Conservation (phyloP, 495 filamentous ascomycete genomes). For the Trichocladium antarcticum region DNA sequence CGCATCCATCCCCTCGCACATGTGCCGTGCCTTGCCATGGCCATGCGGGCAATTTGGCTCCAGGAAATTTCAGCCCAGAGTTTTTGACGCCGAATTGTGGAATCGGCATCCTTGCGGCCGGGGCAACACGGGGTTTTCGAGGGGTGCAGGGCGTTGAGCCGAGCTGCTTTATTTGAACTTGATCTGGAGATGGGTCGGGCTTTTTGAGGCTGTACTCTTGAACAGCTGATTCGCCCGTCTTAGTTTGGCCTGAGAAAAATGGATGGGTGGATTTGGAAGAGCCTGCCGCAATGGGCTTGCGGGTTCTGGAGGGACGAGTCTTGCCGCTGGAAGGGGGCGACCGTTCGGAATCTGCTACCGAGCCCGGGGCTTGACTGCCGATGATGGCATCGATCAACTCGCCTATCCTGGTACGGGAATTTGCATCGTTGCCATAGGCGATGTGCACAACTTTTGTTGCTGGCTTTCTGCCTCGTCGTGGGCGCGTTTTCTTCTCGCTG, state of each 20-base stretch:
- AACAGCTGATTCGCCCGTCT: slow-evolving; percentile 11
- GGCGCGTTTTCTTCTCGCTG: neutral
- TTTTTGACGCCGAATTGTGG: slow-evolving; percentile 27
- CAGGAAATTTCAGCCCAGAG: slow-evolving; percentile 43
- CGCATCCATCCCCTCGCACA: slow-evolving; percentile 34
- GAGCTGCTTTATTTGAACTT: slow-evolving; percentile 22
- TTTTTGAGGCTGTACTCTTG: slow-evolving; percentile 16
- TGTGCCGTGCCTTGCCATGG: slow-evolving; percentile 56
- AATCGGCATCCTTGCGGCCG: slow-evolving; percentile 13
- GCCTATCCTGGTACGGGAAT: slow-evolving; percentile 27
- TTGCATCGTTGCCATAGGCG: slow-evolving; percentile 26
- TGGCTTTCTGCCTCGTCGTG: slow-evolving; percentile 7
- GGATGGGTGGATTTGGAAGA: slow-evolving; percentile 61
- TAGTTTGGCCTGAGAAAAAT: slow-evolving; percentile 54
- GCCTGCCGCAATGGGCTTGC: neutral
- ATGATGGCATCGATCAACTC: slow-evolving; percentile 28
- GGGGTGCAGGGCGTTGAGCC: slow-evolving; percentile 28
- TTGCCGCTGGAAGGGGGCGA: slow-evolving; percentile 13
- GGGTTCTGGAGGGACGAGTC: neutral
- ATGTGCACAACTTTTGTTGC: slow-evolving; percentile 22
- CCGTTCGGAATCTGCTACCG: slow-evolving; percentile 6
- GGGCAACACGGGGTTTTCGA: slow-evolving; percentile 14
- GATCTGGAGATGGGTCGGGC: neutral
- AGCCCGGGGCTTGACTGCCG: slow-evolving; percentile 1
- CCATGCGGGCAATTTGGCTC: slow-evolving; percentile 55